These are phyloP conservation scores for Zea mays DNA, from an alignment of 176 grass and related monocot genomes.

Conservation along the genomic window DNA sequence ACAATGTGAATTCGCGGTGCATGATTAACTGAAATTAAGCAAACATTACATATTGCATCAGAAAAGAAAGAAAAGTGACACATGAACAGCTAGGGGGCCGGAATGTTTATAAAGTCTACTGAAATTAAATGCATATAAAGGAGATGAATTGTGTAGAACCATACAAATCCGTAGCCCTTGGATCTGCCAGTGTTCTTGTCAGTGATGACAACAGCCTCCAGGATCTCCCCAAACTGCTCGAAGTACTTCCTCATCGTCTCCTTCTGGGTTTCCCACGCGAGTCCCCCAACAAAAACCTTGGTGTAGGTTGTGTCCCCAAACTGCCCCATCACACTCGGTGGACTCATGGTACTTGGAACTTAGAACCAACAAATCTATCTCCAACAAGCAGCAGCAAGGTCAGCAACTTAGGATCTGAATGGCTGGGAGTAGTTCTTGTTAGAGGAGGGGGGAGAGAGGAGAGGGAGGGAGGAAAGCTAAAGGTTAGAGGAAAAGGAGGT, in stretches of 20 bases:
- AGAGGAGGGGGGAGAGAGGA: neutral
- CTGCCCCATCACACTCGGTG: slow-evolving; percentile 70
- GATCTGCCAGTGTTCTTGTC: slow-evolving; percentile 99
- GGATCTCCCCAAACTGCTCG: slow-evolving; percentile 97
- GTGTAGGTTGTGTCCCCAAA: slow-evolving; percentile 99
- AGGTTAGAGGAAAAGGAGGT: slow-evolving; percentile 39
- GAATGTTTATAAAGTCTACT: slow-evolving; percentile 15
- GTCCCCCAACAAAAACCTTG: slow-evolving; percentile 92
- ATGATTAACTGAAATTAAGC: slow-evolving; percentile 28
- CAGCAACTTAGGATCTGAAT: slow-evolving; percentile 44
- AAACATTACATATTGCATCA: slow-evolving; percentile 14
- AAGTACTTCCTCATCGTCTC: slow-evolving; percentile 98
- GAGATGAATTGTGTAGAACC: slow-evolving; percentile 5
- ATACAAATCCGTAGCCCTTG: slow-evolving; percentile 99
- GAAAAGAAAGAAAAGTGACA: neutral
- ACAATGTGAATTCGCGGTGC: slow-evolving; percentile 25
- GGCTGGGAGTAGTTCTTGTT: slow-evolving; percentile 48
- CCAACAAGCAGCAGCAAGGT: slow-evolving; percentile 37
- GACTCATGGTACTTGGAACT: slow-evolving; percentile 45
- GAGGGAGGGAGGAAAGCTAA: slow-evolving; percentile 45
- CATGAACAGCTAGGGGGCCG: neutral
- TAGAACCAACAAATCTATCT: slow-evolving; percentile 29
- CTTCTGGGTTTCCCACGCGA: slow-evolving; percentile 97
- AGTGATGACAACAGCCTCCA: slow-evolving; percentile 96
- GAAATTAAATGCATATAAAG: slow-evolving; percentile 27